These are phyloP conservation scores for Plasmodium fragile DNA, from an alignment of 169 alveolate species.

Conservation along the genomic window DNA sequence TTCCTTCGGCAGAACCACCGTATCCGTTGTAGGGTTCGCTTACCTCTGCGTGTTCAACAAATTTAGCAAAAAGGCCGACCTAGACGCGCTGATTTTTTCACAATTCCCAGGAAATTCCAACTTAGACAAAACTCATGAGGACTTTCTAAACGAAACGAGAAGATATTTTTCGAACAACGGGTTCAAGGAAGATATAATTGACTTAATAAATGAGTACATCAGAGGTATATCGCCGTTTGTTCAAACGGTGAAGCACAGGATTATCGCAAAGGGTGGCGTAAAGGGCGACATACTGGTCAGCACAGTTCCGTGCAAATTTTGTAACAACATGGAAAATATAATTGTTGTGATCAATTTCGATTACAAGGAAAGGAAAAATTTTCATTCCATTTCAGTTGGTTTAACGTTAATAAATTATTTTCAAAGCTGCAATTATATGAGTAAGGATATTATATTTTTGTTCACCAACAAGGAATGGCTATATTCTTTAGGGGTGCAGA, in stretches of 20 bases:
- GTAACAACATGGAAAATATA: constrained; percentile 69
- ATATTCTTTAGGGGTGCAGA: constrained; percentile 57
- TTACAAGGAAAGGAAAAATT: constrained; percentile 72
- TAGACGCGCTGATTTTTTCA: constrained; percentile 55
- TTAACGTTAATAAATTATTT: constrained; percentile 62
- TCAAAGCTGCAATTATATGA: constrained; percentile 60
- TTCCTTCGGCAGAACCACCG: constrained; percentile 8
- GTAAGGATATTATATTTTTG: constrained; percentile 69
- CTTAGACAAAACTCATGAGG: constrained; percentile 23
- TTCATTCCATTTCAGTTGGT: constrained; percentile 51
- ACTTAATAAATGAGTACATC: constrained; percentile 22
- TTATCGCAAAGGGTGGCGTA: not conserved
- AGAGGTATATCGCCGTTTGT: not conserved
- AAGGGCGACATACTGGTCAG: constrained; percentile 26
- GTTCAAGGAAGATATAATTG: constrained; percentile 49
- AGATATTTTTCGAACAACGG: constrained; percentile 22
- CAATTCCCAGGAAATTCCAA: constrained; percentile 67
- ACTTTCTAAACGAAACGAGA: constrained; percentile 24
- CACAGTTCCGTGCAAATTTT: constrained; percentile 54
- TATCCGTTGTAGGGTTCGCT: constrained; percentile 37
- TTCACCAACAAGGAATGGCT: constrained; percentile 68
- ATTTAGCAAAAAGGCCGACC: constrained; percentile 28
- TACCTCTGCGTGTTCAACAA: constrained; percentile 51
- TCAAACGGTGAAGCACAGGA: constrained; percentile 17
- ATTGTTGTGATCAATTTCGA: constrained; percentile 69